These are phyloP conservation scores for Ganoderma boninense DNA, from an alignment of 1,284 basidiomycete genomes.

Conservation along the genomic window DNA sequence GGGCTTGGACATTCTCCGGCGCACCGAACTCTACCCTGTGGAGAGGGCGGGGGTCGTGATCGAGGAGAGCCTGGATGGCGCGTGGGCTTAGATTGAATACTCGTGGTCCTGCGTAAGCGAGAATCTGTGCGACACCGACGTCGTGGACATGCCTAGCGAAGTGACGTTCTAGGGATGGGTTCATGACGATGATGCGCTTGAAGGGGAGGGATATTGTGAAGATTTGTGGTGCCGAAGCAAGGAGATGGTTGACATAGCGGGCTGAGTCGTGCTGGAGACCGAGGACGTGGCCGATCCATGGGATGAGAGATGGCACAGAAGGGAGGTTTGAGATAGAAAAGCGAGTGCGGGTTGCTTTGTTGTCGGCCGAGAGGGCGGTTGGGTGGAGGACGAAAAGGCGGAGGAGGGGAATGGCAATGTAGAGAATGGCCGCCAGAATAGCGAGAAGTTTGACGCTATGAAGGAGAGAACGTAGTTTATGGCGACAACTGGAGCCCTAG, in stretches of 20 bases:
- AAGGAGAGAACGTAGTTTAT: not conserved
- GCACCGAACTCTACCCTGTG: not conserved
- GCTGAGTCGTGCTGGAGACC: not conserved
- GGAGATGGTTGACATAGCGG: not conserved
- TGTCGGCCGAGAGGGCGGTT: not conserved
- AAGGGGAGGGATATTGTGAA: not conserved
- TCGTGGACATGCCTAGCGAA: not conserved
- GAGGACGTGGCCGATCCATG: not conserved
- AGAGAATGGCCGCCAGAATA: not conserved
- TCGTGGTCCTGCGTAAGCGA: not conserved
- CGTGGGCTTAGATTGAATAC: not conserved
- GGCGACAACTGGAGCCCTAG: not conserved
- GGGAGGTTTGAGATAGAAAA: not conserved
- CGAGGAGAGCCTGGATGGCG: not conserved
- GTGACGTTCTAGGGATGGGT: not conserved
- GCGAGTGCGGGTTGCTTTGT: not conserved
- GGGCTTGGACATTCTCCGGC: not conserved
- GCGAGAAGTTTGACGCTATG: not conserved
- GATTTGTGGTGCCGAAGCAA: not conserved
- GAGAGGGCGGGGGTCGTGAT: not conserved
- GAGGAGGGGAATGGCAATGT: not conserved
- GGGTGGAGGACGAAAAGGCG: not conserved
- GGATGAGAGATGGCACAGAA: not conserved
- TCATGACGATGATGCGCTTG: not conserved
- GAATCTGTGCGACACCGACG: not conserved